Conservation (phyloP, 2,329 filamentous ascomycete genomes). For the Chalara sp. region DNA sequence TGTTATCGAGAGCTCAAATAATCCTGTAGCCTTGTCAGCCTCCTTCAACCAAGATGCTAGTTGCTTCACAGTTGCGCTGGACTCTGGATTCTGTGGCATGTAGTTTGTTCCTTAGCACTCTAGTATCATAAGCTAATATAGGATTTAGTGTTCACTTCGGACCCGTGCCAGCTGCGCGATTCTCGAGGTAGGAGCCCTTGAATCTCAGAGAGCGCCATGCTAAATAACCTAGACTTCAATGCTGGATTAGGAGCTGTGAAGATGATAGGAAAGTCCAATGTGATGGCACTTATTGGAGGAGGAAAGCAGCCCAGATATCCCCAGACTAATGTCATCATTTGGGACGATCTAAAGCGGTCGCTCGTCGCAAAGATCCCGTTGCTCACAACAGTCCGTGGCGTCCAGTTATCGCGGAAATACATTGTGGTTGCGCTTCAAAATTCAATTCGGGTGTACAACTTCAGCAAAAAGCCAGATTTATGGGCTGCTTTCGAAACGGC, state of each 20-base stretch:
- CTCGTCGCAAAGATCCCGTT: slow-evolving; percentile 72
- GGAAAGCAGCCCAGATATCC: slow-evolving; percentile 80
- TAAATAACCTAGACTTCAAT: slow-evolving; percentile 56
- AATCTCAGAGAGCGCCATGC: too few species aligned
- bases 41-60: slow-evolving; percentile 81
- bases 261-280: slow-evolving; percentile 84
- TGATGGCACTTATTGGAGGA: slow-evolving; percentile 83
- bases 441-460: slow-evolving; percentile 73
- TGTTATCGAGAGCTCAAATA: slow-evolving; percentile 70
- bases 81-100: slow-evolving; percentile 79
- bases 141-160: slow-evolving; percentile 60
- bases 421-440: slow-evolving; percentile 79
- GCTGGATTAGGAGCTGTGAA: slow-evolving; percentile 76
- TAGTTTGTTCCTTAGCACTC: slow-evolving; percentile 2
- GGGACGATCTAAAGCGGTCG: slow-evolving; percentile 79
- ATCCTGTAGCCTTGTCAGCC: slow-evolving; percentile 71
- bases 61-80: slow-evolving; percentile 81
- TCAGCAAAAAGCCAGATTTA: slow-evolving; percentile 64
- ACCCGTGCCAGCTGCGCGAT: slow-evolving; percentile 64
- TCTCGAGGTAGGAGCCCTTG: slow-evolving; percentile 40
- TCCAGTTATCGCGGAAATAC: slow-evolving; percentile 68
- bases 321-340: slow-evolving; percentile 82
- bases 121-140: slow-evolving; percentile 8
- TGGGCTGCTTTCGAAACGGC: slow-evolving; percentile 76
- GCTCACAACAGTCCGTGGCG: slow-evolving; percentile 71